Percentiles rank a stretch among this genome's conserved stretches.
Evolutionary conservation across 2,329 filamentous ascomycete genomes (phyloP).

Genomic region (Ophiostoma perfectum): DNA sequence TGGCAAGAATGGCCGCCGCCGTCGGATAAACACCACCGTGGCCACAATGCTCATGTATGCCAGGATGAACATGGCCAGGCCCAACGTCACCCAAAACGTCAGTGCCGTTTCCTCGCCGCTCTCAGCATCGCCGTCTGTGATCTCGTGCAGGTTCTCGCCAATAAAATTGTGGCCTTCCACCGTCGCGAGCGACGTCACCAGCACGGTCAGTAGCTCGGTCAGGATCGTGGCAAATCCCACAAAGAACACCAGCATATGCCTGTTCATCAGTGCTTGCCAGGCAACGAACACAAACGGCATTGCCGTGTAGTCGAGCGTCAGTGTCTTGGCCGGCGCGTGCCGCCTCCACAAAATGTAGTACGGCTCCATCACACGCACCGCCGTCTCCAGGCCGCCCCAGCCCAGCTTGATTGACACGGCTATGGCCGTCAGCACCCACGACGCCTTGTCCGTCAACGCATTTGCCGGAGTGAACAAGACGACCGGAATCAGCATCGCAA

Average conservation of each 20-base stretch:
- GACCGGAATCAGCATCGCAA: constrained; percentile 53
- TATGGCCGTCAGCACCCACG: constrained; percentile 60
- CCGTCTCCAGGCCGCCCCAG: constrained; percentile 64
- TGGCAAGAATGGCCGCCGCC: constrained; percentile 66
- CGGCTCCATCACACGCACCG: constrained; percentile 67
- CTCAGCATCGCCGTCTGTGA: constrained; percentile 39
- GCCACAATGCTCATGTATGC: constrained; percentile 58
- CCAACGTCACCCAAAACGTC: constrained; percentile 63
- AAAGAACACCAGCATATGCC: constrained; percentile 59
- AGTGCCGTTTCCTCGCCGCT: constrained; percentile 54
- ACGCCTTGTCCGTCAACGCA: constrained; percentile 54
- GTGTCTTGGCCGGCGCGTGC: constrained; percentile 58
- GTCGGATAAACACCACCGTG: constrained; percentile 53
- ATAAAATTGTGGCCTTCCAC: constrained; percentile 58
- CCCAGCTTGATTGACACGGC: constrained; percentile 62
- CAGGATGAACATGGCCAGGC: constrained; percentile 58
- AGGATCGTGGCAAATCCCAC: constrained; percentile 67
- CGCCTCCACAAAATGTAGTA: constrained; percentile 65
- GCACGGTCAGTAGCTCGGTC: constrained; percentile 66
- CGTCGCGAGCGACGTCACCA: constrained; percentile 59
- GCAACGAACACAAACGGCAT: constrained; percentile 64
- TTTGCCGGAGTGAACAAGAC: constrained; percentile 56
- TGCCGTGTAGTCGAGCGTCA: constrained; percentile 68
- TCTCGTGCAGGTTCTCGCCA: constrained; percentile 23
- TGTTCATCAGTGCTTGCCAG: constrained; percentile 55